Evolutionary conservation across 495 filamentous ascomycete genomes (phyloP).

Genomic region (Hypoxylon trugodes): DNA sequence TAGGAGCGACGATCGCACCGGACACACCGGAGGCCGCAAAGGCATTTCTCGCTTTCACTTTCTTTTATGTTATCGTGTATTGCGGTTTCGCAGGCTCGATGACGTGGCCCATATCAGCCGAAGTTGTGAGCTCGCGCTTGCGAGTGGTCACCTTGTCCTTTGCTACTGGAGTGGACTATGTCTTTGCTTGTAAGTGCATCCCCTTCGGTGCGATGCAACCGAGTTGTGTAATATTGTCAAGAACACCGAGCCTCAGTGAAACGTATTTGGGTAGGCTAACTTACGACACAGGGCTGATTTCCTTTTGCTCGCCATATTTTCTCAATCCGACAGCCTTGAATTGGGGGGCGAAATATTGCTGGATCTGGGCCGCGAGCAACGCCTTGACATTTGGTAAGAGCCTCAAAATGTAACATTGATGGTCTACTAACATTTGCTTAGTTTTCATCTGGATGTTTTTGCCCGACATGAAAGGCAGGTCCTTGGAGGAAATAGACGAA

Average conservation of each 20-base stretch:
- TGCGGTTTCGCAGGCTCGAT: conserved; percentile 53
- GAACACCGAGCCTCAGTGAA: neutral
- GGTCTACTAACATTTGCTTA: conserved; percentile 2
- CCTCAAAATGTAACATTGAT: neutral
- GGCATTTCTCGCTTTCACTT: conserved; percentile 52
- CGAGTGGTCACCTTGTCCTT: conserved; percentile 52
- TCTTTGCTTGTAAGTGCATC: conserved; percentile 46
- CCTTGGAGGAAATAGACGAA: conserved; percentile 44
- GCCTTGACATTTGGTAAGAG: conserved; percentile 37
- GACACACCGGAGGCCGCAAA: conserved; percentile 51
- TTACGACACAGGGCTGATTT: conserved; percentile 41
- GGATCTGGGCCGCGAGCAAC: conserved; percentile 51
- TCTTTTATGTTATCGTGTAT: conserved; percentile 49
- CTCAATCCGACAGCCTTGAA: conserved; percentile 51
- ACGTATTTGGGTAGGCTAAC: conserved; percentile 8
- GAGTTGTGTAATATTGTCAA: neutral
- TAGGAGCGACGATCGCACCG: conserved; percentile 44
- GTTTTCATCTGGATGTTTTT: conserved; percentile 42
- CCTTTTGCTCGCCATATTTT: conserved; percentile 51
- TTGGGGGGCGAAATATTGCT: conserved; percentile 54
- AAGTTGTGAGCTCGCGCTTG: conserved; percentile 50
- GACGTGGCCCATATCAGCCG: conserved; percentile 50
- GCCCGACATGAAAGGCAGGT: conserved; percentile 41
- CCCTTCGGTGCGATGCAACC: conserved; percentile 1
- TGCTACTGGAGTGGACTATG: conserved; percentile 50